Percentiles rank a stretch among this genome's conserved stretches.
phyloP scores from a whole-genome alignment of 441 rosid genomes.

The Jatropha podagrica region DNA sequence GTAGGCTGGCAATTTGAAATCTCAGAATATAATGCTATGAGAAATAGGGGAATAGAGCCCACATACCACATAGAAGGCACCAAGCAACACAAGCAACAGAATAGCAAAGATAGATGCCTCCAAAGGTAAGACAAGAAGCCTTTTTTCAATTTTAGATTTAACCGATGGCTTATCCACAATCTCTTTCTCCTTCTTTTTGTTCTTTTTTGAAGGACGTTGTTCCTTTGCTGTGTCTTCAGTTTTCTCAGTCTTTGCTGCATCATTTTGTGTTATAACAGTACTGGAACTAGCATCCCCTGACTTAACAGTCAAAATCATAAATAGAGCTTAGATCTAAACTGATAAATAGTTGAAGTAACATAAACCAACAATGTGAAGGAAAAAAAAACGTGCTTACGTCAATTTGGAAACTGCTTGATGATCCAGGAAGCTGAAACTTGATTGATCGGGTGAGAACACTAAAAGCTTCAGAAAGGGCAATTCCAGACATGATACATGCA shows the following conservation, averaged over 20 bases:
- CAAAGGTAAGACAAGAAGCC: conserved; percentile 83
- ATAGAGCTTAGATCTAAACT: conserved; percentile 22
- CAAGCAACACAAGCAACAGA: conserved; percentile 81
- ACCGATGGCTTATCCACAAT: conserved; percentile 43
- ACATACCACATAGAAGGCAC: conserved; percentile 98
- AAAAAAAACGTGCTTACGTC: conserved; percentile 45
- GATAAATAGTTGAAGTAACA: conserved; percentile 21
- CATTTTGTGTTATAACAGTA: conserved; percentile 42
- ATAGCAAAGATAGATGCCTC: conserved; percentile 78
- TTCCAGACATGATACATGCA: conserved; percentile 99
- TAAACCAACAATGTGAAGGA: conserved; percentile 10
- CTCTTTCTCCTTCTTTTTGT: conserved; percentile 86
- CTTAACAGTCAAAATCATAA: conserved; percentile 45
- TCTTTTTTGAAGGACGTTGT: conserved; percentile 69
- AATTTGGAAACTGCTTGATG: conserved; percentile 39
- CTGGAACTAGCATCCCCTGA: conserved; percentile 56
- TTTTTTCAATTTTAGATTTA: conserved; percentile 53
- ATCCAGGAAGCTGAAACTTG: conserved; percentile 77
- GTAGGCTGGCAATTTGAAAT: conserved; percentile 10
- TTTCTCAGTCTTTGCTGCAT: conserved; percentile 51
- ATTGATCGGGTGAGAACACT: conserved; percentile 83
- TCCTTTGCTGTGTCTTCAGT: conserved; percentile 27
- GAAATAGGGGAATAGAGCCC: conserved; percentile 17
- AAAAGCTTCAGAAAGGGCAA: conserved; percentile 97
- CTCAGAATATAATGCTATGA: not conserved